A percentile compares a stretch with the other conserved stretches of the same genome.
phyloP scores from a whole-genome alignment of 192 early-diverging fungal species.

The Gryganskiella cystojenkinii region DNA sequence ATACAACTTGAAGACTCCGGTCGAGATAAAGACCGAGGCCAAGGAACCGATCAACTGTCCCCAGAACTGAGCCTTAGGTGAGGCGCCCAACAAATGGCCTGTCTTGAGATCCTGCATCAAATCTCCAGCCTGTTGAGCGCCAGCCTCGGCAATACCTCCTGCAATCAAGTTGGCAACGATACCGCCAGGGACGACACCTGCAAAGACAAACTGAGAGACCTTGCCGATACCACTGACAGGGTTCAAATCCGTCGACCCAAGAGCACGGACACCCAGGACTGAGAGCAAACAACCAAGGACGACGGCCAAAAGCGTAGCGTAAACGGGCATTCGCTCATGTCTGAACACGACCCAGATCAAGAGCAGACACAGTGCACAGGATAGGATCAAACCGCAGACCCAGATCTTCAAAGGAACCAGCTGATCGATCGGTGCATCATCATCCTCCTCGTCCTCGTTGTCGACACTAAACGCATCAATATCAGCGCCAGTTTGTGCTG shows the following conservation, averaged over 20 bases:
- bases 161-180: conserved; percentile 81
- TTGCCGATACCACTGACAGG: conserved; percentile 89
- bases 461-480: conserved; percentile 23
- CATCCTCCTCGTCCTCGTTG: conserved; percentile 31
- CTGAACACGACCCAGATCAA: conserved; percentile 74
- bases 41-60: conserved; percentile 85
- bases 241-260: conserved; percentile 88
- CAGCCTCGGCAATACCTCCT: conserved; percentile 83
- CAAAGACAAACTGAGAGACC: conserved; percentile 86
- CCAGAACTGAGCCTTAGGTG: conserved; percentile 86
- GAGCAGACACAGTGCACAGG: conserved; percentile 68
- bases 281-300: conserved; percentile 79
- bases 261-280: conserved; percentile 81
- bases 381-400: conserved; percentile 70
- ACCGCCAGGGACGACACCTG: conserved; percentile 75
- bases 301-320: conserved; percentile 77
- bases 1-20: conserved; percentile 76
- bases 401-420: conserved; percentile 71
- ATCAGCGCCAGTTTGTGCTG: conserved; percentile 21
- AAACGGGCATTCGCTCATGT: conserved; percentile 64
- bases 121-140: conserved; percentile 55
- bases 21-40: conserved; percentile 75
- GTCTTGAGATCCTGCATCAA: conserved; percentile 90
- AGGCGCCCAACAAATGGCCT: conserved; percentile 87
- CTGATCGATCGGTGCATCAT: conserved; percentile 63